Base-by-base conservation (phyloP, 1,284 basidiomycete species). In the Leucoagaricus sp. region DNA sequence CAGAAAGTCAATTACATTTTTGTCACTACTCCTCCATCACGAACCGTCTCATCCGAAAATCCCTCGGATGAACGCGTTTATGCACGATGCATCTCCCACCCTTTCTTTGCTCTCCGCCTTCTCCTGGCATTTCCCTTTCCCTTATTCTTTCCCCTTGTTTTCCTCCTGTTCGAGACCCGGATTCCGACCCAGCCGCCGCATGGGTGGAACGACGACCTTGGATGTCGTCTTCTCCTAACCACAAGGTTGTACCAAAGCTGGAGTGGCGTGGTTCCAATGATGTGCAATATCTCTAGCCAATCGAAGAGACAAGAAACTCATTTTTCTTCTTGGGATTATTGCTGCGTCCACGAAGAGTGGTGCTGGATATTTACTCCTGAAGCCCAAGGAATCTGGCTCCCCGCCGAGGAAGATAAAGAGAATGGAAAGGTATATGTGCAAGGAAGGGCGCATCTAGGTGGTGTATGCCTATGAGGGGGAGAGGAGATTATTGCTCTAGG, bases 1-100 rank as follows among this genome's bases (percentile, higher is more conserved):
- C n/a, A n/a, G n/a, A n/a, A 49, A 38, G 6, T 15, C 33, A 13
- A 21, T 33, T 33, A n/a, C 12, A n/a, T n/a, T 8, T 21, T 12
- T 33, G 10, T 21, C 8, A 9, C 8, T 29, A 47, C 29, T 49
- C 34, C 45, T 47, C 45, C 45, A 42, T 42, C 36, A 55, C 12
- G 46, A 48, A 33, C n/a, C 53, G 31, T 12, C 41, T 49, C 36
- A 49, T 55, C 46, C 47, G 38, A 48, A 55, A 49, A 41, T 55
- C 47, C 53, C 53, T 55, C 53, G 53, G 53, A 42, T 55, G 46
- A 49, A 42, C 31, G 26, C 53, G 47, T 42, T 29, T 34, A 15
- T 49, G 29, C 3, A 26, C 40, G 26, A 44, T 19, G 23, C 15
- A 33, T 44, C 38, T 25, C 38, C 47, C 40, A 25, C 38, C 4